Evolutionary conservation across 148 eudicot species (phyloP).

Genomic region (Rhododendron ferrugineum): DNA sequence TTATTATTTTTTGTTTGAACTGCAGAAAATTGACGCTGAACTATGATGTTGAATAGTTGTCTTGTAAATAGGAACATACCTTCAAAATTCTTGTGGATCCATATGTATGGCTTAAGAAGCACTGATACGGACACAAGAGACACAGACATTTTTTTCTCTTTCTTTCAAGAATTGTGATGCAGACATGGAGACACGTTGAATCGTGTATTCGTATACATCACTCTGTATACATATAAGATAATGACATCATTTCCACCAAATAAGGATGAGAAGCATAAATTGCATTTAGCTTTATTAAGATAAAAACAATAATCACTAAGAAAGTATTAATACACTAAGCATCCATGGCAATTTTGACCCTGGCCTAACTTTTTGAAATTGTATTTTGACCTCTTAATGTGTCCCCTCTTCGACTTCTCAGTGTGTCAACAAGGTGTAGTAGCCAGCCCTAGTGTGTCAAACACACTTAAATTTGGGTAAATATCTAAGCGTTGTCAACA

Average conservation of each 20-base stretch:
- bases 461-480: not conserved
- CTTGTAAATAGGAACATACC: not conserved
- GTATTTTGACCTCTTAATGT: not conserved
- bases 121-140: not conserved
- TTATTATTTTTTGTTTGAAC: too few species aligned
- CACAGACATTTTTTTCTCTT: not conserved
- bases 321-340: too few species aligned
- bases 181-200: too few species aligned
- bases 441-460: not conserved
- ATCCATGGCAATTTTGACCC: not conserved
- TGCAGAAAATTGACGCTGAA: not conserved
- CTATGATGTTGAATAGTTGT: not conserved
- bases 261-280: too few species aligned
- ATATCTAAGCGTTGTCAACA: not conserved
- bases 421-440: not conserved
- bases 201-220: too few species aligned
- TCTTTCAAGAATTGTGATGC: too few species aligned
- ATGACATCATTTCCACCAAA: too few species aligned
- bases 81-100: not conserved
- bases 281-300: too few species aligned
- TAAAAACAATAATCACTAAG: too few species aligned
- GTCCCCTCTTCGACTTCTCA: not conserved
- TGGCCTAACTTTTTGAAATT: not conserved
- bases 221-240: too few species aligned
- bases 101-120: not conserved